phyloP scores from a whole-genome alignment of 192 early-diverging fungal species.

The Cetraspora pellucida region DNA sequence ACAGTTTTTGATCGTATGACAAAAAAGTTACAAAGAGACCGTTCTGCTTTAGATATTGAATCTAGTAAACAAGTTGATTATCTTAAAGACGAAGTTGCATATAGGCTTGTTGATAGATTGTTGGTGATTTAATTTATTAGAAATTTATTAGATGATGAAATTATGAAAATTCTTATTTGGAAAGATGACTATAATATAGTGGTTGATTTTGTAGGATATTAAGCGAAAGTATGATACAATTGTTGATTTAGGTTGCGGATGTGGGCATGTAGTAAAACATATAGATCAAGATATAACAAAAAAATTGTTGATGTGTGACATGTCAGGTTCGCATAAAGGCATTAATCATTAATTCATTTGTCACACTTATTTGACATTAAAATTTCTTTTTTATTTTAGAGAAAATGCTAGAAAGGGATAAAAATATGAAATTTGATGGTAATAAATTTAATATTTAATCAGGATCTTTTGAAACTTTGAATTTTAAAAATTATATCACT shows the following conservation, averaged over 20 bases:
- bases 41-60: conserved; percentile 60
- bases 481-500: neutral
- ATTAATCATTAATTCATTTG: neutral
- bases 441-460: neutral
- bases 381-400: conserved; percentile 23
- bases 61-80: conserved; percentile 82
- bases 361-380: neutral
- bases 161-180: too few species aligned
- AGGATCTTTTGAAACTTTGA: neutral
- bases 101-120: conserved; percentile 82
- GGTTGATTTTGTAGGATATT: conserved; percentile 67
- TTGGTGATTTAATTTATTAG: conserved; percentile 56
- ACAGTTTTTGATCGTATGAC: conserved; percentile 80
- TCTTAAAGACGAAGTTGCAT: conserved; percentile 88
- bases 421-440: conserved; percentile 55
- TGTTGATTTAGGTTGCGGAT: conserved; percentile 87
- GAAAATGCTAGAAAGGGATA: conserved; percentile 58
- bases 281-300: conserved; percentile 82
- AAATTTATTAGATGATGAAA: too few species aligned
- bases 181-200: neutral
- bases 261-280: conserved; percentile 85
- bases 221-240: conserved; percentile 84
- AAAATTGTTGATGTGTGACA: conserved; percentile 85
- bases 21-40: conserved; percentile 79
- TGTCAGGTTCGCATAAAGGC: conserved; percentile 54